Conservation (phyloP, 306 rosid species). For the Medicago ruthenica region DNA sequence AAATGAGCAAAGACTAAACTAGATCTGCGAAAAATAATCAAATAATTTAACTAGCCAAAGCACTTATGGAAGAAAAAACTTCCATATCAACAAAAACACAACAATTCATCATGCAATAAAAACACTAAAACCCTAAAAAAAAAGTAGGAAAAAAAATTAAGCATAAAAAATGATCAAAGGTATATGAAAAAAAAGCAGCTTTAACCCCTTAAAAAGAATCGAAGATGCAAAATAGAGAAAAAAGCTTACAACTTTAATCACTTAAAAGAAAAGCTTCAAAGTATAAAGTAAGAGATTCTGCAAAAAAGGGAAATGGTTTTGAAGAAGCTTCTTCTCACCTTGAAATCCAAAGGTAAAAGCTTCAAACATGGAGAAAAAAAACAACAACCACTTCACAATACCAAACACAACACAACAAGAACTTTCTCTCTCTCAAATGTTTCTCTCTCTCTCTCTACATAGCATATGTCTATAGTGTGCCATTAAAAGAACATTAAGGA, state of each 20-base stretch:
- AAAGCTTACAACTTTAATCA: constrained; percentile 38
- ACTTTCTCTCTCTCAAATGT: constrained; percentile 41
- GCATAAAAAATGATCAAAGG: constrained; percentile 49
- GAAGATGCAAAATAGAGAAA: constrained; percentile 64
- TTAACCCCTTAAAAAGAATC: constrained; percentile 66
- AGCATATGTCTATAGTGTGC: constrained; percentile 23
- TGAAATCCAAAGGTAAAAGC: constrained; percentile 45
- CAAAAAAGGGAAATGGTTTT: constrained; percentile 20
- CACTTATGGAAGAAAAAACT: constrained; percentile 44
- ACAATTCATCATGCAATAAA: constrained; percentile 26
- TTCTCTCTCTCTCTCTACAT: constrained; percentile 38
- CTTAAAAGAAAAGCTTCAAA: constrained; percentile 49
- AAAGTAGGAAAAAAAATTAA: constrained; percentile 20
- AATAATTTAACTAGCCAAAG: constrained; percentile 46
- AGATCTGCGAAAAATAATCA: constrained; percentile 73
- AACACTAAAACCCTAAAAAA: constrained; percentile 12
- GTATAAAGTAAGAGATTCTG: constrained; percentile 60
- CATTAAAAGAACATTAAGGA: too few species aligned
- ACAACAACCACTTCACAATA: constrained; percentile 29
- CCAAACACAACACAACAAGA: constrained; percentile 39
- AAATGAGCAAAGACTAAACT: constrained; percentile 54
- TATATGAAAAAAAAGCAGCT: constrained; percentile 63
- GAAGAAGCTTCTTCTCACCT: constrained; percentile 61
- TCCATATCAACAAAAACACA: constrained; percentile 31
- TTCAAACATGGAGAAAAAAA: constrained; percentile 50